These are phyloP conservation scores for Verticillium isaacii DNA, from an alignment of 2,329 filamentous ascomycete genomes.

Conservation along the genomic window DNA sequence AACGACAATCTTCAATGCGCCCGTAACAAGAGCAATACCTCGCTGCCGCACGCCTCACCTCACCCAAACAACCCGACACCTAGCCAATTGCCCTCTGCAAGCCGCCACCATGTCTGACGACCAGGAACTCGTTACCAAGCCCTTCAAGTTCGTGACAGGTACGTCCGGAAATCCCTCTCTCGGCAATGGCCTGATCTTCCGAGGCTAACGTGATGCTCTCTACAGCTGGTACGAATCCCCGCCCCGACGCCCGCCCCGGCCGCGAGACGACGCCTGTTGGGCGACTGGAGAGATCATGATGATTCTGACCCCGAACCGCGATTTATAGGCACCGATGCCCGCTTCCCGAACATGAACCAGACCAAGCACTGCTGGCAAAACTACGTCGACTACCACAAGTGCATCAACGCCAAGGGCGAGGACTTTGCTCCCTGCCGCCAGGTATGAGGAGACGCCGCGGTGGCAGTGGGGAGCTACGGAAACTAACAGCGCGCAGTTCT, in stretches of 20 bases:
- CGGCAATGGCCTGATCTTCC: constrained; percentile 30
- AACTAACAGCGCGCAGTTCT: constrained; percentile 62
- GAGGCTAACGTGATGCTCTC: constrained; percentile 33
- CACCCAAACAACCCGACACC: constrained; percentile 21
- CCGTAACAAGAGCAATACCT: constrained; percentile 23
- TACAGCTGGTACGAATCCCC: constrained; percentile 38
- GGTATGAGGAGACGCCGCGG: constrained; percentile 47
- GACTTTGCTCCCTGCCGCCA: constrained; percentile 96
- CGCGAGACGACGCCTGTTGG: constrained; percentile 15
- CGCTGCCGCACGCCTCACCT: constrained; percentile 29
- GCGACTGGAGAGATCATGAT: not conserved
- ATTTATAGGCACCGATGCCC: constrained; percentile 88
- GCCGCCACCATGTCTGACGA: constrained; percentile 83
- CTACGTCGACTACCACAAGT: constrained; percentile 99
- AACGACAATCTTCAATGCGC: constrained; percentile 14
- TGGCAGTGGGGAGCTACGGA: constrained; percentile 4
- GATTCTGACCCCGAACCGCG: not conserved
- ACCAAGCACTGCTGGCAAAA: constrained; percentile 99
- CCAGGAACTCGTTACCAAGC: constrained; percentile 81
- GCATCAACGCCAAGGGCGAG: constrained; percentile 96
- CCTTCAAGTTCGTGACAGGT: constrained; percentile 99
- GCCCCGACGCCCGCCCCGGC: not conserved
- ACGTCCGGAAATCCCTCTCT: constrained; percentile 43
- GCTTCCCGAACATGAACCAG: constrained; percentile 98
- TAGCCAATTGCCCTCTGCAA: constrained; percentile 19